Conservation (phyloP, 2,329 filamentous ascomycete species). For the Aspergillus hortae region DNA sequence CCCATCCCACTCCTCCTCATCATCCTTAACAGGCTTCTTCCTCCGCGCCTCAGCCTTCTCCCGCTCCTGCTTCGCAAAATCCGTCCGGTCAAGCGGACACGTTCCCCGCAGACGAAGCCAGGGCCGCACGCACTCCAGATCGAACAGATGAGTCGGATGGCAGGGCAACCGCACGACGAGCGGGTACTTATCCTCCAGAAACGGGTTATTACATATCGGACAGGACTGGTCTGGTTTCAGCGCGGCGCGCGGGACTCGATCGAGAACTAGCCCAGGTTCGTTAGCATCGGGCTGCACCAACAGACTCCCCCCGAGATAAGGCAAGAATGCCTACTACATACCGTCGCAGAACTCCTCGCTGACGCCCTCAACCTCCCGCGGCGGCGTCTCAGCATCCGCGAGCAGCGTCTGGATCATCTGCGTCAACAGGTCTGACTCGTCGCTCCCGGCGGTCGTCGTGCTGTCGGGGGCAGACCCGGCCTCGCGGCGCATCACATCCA, state of each 20-base stretch:
- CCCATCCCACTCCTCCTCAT: constrained; percentile 48
- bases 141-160: constrained; percentile 60
- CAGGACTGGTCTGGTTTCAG: constrained; percentile 53
- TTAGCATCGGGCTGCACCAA: neutral
- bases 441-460: constrained; percentile 22
- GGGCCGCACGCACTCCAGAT: constrained; percentile 62
- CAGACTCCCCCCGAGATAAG: neutral
- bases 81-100: constrained; percentile 60
- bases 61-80: constrained; percentile 54
- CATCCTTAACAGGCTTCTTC: constrained; percentile 37
- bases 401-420: constrained; percentile 56
- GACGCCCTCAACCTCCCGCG: constrained; percentile 58
- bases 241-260: constrained; percentile 55
- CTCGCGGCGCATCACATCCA: constrained; percentile 55
- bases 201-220: constrained; percentile 59
- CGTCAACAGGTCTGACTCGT: constrained; percentile 47
- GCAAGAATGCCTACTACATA: constrained; percentile 19
- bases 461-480: constrained; percentile 22
- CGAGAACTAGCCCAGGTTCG: constrained; percentile 43
- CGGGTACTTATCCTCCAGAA: constrained; percentile 61
- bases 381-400: constrained; percentile 55
- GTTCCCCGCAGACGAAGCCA: constrained; percentile 63
- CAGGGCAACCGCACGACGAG: constrained; percentile 62
- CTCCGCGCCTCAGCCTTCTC: constrained; percentile 51
- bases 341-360: constrained; percentile 58